These are phyloP conservation scores for Clitoria ternatea DNA, from an alignment of 306 rosid genomes.

Conservation along the genomic window DNA sequence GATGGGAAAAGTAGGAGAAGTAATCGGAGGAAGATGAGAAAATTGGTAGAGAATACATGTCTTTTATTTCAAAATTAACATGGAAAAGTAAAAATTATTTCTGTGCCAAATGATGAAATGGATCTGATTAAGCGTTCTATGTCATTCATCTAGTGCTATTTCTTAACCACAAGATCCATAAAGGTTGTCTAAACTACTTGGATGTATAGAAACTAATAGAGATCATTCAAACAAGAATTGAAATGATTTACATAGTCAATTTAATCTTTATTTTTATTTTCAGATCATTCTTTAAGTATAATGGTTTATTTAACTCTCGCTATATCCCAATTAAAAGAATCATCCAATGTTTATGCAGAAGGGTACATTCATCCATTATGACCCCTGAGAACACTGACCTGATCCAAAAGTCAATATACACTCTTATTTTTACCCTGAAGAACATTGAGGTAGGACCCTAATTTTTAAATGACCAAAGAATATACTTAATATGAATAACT, in stretches of 20 bases:
- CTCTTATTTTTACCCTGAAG: conserved; percentile 76
- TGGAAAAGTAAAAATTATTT: not conserved
- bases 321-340: not conserved
- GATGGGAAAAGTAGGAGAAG: not conserved
- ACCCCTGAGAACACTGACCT: conserved; percentile 84
- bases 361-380: conserved; percentile 64
- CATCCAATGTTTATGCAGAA: conserved; percentile 34
- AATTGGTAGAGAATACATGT: not conserved
- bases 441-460: conserved; percentile 65
- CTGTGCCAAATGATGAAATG: not conserved
- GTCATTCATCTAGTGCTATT: not conserved
- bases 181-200: no score
- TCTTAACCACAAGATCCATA: not conserved
- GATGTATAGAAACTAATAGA: not conserved
- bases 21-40: not conserved
- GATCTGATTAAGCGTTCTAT: not conserved
- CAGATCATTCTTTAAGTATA: not conserved
- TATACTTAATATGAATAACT: not conserved
- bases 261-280: not conserved
- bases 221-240: not conserved
- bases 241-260: not conserved
- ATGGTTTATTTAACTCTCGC: not conserved
- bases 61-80: not conserved
- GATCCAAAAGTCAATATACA: conserved; percentile 74
- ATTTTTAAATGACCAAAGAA: not conserved